Evolutionary conservation across 768 basidiomycete genomes (phyloP), one percentile per base, ranked within the genome.

Genomic region (Chalciporus pseudorubinellus): DNA sequence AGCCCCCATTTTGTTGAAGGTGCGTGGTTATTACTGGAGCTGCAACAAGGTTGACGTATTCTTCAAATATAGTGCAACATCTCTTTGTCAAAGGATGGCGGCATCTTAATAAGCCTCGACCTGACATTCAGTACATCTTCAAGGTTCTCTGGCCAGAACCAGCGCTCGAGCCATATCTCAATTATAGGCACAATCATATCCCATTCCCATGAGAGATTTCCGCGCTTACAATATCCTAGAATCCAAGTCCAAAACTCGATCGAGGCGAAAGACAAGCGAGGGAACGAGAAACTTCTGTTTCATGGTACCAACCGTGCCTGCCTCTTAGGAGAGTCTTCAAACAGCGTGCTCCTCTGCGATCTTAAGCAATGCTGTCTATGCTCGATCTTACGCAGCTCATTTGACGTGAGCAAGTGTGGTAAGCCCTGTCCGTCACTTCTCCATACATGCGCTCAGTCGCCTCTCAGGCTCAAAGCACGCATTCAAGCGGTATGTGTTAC

Each of bases 241-340:
- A 52, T 56, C 29, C 52, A 38, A 49, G 69, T 72, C 44, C 61
- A 72, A 58, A 34, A 38, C 46, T 41, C 52, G 39, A 12, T 71
- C 44, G 59, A 47, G 51, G 60, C 59, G 29, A 64, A 52, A 42
- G 63, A 67, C 33, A 63, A 64, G 40, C 57, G 60, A 45, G 75
- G 73, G 34, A 80, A 80, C 55, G 84, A 86, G 63, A 77, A 76
- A 55, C 67, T 84, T 2, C 73, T 85, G 22, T 87, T 85, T 59
- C 85, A 87, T 64, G 85, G 85, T n/a, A 87, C 83, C 13, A 79
- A 75, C 46, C 75, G 83, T 45, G 70, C 66, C 9, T 87, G 85
- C 58, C 62, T 74, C 4, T 55, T 87, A 8, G 85, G 74, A n/a
- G 85, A 87, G 44, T 76, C 75, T 19, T 63, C 61, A 9, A 68